Evolutionary conservation across 2,329 filamentous ascomycete genomes (phyloP).

Genomic region (Colletotrichum sp.): DNA sequence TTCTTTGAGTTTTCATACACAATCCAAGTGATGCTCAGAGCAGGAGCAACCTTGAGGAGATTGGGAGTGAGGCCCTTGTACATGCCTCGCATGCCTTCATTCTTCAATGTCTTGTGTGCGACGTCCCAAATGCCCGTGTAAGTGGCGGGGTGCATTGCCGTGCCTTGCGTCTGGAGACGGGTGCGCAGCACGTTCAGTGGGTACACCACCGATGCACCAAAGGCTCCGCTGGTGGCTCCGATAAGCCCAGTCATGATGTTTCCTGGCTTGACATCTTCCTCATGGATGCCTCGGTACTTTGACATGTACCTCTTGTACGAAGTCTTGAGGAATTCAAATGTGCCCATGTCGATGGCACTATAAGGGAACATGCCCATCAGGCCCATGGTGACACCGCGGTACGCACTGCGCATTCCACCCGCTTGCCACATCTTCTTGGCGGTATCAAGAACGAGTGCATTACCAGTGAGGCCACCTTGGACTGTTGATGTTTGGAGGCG

Average conservation of each 20-base stretch:
- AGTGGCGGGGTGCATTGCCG: constrained; percentile 85
- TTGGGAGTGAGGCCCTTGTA: constrained; percentile 97
- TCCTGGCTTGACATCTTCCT: constrained; percentile 82
- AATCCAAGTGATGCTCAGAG: constrained; percentile 93
- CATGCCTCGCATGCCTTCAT: constrained; percentile 83
- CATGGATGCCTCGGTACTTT: constrained; percentile 70
- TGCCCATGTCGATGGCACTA: constrained; percentile 93
- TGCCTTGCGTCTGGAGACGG: constrained; percentile 91
- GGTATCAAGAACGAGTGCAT: constrained; percentile 81
- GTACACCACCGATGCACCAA: constrained; percentile 93
- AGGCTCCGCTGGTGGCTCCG: constrained; percentile 88
- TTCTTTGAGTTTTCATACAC: constrained; percentile 91
- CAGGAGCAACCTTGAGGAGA: constrained; percentile 92
- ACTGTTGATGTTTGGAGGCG: constrained; percentile 95
- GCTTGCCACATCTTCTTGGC: constrained; percentile 84
- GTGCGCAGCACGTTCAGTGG: constrained; percentile 94
- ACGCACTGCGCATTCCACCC: constrained; percentile 78
- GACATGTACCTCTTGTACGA: constrained; percentile 75
- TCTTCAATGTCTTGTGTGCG: constrained; percentile 78
- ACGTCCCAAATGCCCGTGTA: constrained; percentile 94
- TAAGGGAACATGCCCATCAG: constrained; percentile 97
- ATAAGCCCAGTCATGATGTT: constrained; percentile 88
- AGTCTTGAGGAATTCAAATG: constrained; percentile 90
- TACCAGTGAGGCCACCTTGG: constrained; percentile 81
- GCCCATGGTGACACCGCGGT: constrained; percentile 92